Evolutionary conservation across 225 moss, liverwort and hornwort species (phyloP), one percentile per base, ranked within the genome.

Genomic region (Takakia lepidozioides): DNA sequence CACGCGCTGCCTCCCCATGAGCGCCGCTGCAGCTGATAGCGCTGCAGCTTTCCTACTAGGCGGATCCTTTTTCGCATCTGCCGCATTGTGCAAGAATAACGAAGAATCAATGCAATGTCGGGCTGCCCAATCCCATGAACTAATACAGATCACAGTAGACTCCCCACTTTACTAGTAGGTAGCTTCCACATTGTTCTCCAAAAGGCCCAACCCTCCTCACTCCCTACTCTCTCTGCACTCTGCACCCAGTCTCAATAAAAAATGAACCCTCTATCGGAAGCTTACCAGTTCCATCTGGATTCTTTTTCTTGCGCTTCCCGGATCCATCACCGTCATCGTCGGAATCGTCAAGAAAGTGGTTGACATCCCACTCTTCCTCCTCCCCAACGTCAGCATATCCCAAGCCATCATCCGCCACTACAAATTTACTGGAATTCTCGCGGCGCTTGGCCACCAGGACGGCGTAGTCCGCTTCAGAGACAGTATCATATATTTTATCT

Each of bases 321-420:
- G 38, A 40, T 16, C 38, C 59, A 5, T 52, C 67, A 26, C 53
- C 62, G 46, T 78, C 74, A 5, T 69, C 81, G 17, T 68, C 75
- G 25, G 84, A 84, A 37, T 73, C 82, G 34, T 63, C 82, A 21
- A 68, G 66, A 8, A 72, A 76, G 38, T 60, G 67, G 60, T 84
- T 82, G 27, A 75, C 74, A 54, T 90, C 82, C 86, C 86, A 95
- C 41, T 87, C 91, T 32, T 87, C 91, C 42, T 87, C 84, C 42
- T 84, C 87, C 27, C 77, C 92, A 10, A 76, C 23, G 51, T 84
- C 98, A 32, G 87, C 72, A 14, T 98, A 98, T 35, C 98, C 98
- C 25, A 98, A 51, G 23, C 91, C 98, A 38, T 91, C 98, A 49
- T 98, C 98, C 14, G 87, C 98, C 20, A 98, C 87, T 19, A 98